phyloP scores from a whole-genome alignment of 805 yeast species.

The Isabelozyma pseudorhagii region DNA sequence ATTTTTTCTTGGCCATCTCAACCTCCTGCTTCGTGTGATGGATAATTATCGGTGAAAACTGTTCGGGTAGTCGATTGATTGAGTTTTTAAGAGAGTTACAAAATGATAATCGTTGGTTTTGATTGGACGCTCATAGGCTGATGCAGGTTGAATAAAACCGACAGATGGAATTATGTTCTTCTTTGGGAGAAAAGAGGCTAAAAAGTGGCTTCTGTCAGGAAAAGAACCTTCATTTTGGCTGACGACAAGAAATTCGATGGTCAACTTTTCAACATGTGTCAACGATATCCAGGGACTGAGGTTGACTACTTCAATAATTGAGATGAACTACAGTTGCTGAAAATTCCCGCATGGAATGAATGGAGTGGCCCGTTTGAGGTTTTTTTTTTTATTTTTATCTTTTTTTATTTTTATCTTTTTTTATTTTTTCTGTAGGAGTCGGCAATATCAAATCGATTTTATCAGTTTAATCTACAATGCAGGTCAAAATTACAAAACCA shows the following conservation, averaged over 20 bases:
- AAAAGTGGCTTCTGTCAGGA: not conserved
- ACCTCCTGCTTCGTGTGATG: not conserved
- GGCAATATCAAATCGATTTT: not conserved
- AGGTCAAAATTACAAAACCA: not conserved
- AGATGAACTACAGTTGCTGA: too few relatives aligned
- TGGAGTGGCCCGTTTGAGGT: too few relatives aligned
- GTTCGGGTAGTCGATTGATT: too few relatives aligned
- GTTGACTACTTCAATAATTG: too few relatives aligned
- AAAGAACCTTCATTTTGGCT: not conserved
- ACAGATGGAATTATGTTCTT: not conserved
- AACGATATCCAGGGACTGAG: too few relatives aligned
- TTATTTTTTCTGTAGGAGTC: not conserved
- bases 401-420: too few relatives aligned
- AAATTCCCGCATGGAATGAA: too few relatives aligned
- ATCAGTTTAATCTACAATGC: not conserved
- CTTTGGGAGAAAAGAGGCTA: not conserved
- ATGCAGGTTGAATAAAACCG: not conserved
- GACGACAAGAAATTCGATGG: not conserved
- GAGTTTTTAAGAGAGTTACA: not conserved
- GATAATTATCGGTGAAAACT: not conserved
- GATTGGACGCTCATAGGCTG: not conserved
- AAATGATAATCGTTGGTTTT: not conserved
- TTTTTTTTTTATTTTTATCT: too few relatives aligned
- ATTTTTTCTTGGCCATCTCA: not conserved
- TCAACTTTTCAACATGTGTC: not conserved